These are phyloP conservation scores for Dianthus caryophyllus DNA, from an alignment of 148 eudicot genomes.

Conservation along the genomic window DNA sequence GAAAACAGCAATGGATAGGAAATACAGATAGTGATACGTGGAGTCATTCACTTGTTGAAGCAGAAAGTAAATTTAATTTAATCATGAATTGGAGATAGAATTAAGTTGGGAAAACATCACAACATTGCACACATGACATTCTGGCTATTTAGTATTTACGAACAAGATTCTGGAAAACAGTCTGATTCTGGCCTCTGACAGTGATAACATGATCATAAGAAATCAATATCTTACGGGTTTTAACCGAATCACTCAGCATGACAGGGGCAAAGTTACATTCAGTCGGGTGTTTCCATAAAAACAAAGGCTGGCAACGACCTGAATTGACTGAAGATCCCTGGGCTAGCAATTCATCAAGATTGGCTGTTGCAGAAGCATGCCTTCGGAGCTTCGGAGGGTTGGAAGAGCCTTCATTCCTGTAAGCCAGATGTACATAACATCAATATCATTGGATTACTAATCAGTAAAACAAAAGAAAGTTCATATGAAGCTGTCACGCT, in stretches of 20 bases:
- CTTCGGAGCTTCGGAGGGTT: constrained; percentile 64
- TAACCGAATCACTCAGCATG: constrained; percentile 12
- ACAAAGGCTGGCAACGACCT: constrained; percentile 43
- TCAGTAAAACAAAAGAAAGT: neutral
- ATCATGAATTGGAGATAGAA: neutral
- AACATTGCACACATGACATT: neutral
- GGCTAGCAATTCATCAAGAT: constrained; percentile 43
- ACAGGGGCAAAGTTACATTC: constrained; percentile 15
- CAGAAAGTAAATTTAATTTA: neutral
- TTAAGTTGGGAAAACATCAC: neutral
- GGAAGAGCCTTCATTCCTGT: constrained; percentile 49
- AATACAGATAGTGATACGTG: neutral
- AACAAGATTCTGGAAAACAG: neutral
- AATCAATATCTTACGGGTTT: neutral
- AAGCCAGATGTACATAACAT: constrained; percentile 15
- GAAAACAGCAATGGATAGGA: neutral
- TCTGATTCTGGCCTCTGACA: neutral
- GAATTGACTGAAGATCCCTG: constrained; percentile 45
- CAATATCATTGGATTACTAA: neutral
- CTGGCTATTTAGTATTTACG: neutral
- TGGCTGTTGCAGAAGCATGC: constrained; percentile 70
- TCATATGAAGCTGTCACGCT: constrained; percentile 12
- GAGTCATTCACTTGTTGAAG: neutral
- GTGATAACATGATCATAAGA: neutral
- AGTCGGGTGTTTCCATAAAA: constrained; percentile 11